Conservation (phyloP, 768 basidiomycete genomes). For the Lactarius sanguifluus region DNA sequence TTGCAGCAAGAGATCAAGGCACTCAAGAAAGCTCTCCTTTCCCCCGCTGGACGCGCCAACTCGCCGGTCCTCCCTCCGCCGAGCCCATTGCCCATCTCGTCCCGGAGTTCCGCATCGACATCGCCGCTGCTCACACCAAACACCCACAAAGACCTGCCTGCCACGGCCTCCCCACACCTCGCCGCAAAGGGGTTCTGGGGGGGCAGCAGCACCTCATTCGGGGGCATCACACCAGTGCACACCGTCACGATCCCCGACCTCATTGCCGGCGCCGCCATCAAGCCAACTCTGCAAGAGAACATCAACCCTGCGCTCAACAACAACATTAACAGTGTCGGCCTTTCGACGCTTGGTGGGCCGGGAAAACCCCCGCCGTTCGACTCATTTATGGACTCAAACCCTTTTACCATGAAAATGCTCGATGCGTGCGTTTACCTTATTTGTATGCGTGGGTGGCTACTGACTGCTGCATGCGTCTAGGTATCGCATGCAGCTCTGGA, state of each 20-base stretch:
- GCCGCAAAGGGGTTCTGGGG: slow-evolving; percentile 76
- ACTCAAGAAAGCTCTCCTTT: slow-evolving; percentile 72
- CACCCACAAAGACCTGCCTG: slow-evolving; percentile 74
- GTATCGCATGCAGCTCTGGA: slow-evolving; percentile 91
- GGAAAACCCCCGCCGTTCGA: slow-evolving; percentile 58
- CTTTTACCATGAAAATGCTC: slow-evolving; percentile 84
- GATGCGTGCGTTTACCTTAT: slow-evolving; percentile 58
- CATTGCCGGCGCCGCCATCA: slow-evolving; percentile 30
- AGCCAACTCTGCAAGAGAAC: slow-evolving; percentile 61
- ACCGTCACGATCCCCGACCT: slow-evolving; percentile 75
- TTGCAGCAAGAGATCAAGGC: slow-evolving; percentile 73
- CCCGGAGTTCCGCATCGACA: slow-evolving; percentile 30
- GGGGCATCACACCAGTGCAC: slow-evolving; percentile 82
- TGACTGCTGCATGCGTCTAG: slow-evolving; percentile 34
- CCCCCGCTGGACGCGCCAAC: slow-evolving; percentile 51
- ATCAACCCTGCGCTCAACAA: slow-evolving; percentile 72
- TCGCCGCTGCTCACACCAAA: slow-evolving; percentile 55
- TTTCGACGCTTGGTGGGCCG: slow-evolving; percentile 35
- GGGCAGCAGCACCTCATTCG: slow-evolving; percentile 50
- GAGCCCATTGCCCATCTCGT: slow-evolving; percentile 38
- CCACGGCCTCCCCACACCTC: slow-evolving; percentile 50
- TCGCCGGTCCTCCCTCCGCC: slow-evolving; percentile 48
- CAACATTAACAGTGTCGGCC: slow-evolving; percentile 36
- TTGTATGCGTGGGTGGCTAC: slow-evolving; percentile 15
- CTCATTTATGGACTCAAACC: slow-evolving; percentile 73